Evolutionary conservation across 1,284 basidiomycete genomes (phyloP).

Genomic region (Termitomyces sp.): DNA sequence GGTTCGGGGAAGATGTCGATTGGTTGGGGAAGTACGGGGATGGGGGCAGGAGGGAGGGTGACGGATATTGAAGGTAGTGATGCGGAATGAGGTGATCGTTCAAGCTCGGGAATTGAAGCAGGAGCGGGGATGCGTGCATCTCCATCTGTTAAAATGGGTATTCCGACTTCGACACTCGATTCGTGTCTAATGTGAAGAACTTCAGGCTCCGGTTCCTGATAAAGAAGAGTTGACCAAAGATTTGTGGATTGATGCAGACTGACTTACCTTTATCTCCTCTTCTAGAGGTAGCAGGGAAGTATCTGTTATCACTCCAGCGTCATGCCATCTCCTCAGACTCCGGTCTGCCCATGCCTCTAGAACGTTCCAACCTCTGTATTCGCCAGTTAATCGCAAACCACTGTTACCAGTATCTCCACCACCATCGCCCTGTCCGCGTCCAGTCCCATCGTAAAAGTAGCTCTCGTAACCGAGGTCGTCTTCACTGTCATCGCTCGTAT

Average conservation of each 20-base stretch:
- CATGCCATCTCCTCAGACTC: conserved; percentile 80
- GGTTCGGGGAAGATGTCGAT: conserved; percentile 48
- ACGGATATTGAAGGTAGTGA: conserved; percentile 52
- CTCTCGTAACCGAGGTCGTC: conserved; percentile 84
- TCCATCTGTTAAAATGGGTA: conserved; percentile 42
- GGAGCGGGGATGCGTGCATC: conserved; percentile 30
- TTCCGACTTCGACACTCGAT: conserved; percentile 42
- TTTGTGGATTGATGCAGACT: no score
- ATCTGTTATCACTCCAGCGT: conserved; percentile 64
- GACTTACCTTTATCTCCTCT: conserved; percentile 36
- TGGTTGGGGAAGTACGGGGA: conserved; percentile 61
- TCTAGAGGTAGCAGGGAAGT: conserved; percentile 27
- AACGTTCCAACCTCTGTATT: conserved; percentile 87
- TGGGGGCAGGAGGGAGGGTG: conserved; percentile 64
- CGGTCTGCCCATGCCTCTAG: conserved; percentile 88
- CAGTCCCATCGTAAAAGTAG: conserved; percentile 79
- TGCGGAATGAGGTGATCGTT: conserved; percentile 18
- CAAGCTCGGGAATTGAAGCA: conserved; percentile 16
- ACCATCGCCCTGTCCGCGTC: conserved; percentile 69
- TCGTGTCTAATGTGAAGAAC: conserved; percentile 35
- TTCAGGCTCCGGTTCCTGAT: conserved; percentile 24
- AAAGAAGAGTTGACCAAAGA: conserved; percentile 12
- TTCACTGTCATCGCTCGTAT: conserved; percentile 69
- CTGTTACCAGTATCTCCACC: conserved; percentile 68
- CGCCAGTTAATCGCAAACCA: conserved; percentile 66